Base-by-base conservation (phyloP, 169 alveolate species). In the Plasmodium falciparum region DNA sequence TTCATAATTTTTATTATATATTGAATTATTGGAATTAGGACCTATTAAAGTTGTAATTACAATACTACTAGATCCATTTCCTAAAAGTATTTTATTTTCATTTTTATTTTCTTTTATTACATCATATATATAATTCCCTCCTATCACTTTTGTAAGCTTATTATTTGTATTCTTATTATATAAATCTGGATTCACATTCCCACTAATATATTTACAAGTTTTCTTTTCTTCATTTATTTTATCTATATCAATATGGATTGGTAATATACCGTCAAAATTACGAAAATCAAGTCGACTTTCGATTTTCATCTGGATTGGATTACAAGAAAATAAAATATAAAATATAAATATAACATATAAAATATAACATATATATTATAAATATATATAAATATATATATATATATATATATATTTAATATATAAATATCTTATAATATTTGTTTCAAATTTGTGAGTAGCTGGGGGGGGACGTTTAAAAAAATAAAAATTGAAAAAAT, bases 171-270 rank as follows among this genome's bases (percentile, higher is more conserved):
- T 78, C 22, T 78, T 78, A 22, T 29, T 20, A 67, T 78, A 78
- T 70, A 78, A n/a, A 13, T 65, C 56, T 1, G 58, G 71, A 26
- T 78, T 78, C 6, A 59, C 12, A 59, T 78, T 78, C 5, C 89
- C 89, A 50, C 89, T 65, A 8, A 78, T 49, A 26, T 78, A 78
- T 50, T 65, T 78, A 45, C 89, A 78, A 5, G 89, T 78, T 43
- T 78, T 78, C 17, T 78, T 78, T 8, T 12, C 61, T 66, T 78
- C 89, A 7, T 66, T 78, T 78, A 78, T 78, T 15, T 78, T 69
- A 26, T 78, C 89, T 33, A 78, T 70, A 54, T 78, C 89, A 6
- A 78, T 73, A 43, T 78, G 89, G 47, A 78, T 61, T 11, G 89
- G 89, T 22, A 78, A 47, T 43, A 78, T 56, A 45, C 20, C 47